Evolutionary conservation across 805 yeast species (phyloP), one percentile per base, ranked within the genome.

Genomic region (Wickerhamiella vanderwaltii): DNA sequence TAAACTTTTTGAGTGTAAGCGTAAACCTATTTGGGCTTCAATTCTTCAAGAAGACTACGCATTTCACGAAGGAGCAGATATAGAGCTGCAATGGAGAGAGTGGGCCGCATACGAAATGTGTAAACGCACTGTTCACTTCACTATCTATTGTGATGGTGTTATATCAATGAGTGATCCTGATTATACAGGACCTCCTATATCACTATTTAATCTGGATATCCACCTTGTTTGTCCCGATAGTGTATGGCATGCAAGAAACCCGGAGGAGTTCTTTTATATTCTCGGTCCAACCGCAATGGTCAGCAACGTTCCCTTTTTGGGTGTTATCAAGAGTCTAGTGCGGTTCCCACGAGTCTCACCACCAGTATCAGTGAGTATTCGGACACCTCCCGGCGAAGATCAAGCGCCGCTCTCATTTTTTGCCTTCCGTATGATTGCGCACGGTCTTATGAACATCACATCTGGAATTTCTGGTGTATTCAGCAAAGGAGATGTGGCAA

Each of bases 41-140:
- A 26, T 51, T 5, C 39, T 47, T 19, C 38, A 29, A 3, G 52
- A 49, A 23, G 57, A 57, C 18, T 57, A 54, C 37, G 37, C 41
- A 22, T 49, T 58, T 46, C 52, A 50, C 34, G 46, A 50, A 23
- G 52, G 55, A 9, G 58, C 48, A 6, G 57, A 55, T n/a, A 48
- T 41, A 5, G 44, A 49, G 12, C 31, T 44, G n/a, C 61, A 58
- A 33, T 72, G 77, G 77, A 45, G 51, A 6, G 59, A 63, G 16
- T 72, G 77, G 77, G 58, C 65, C 2, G 44, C 56, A 18, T 65
- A 63, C 47, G 77, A 72, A 47, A 55, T 66, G 24, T 51, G 62
- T 43, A 72, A 70, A 48, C 57, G 62, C 9, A 43, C 56, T 2
- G 46, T 48, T 5, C 52, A 48, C 40, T 47, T 52, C 32, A 50